Percentiles rank a stretch among this genome's conserved stretches.
Evolutionary conservation across 345 rosid species (phyloP).

Genomic region (Salix brachista): DNA sequence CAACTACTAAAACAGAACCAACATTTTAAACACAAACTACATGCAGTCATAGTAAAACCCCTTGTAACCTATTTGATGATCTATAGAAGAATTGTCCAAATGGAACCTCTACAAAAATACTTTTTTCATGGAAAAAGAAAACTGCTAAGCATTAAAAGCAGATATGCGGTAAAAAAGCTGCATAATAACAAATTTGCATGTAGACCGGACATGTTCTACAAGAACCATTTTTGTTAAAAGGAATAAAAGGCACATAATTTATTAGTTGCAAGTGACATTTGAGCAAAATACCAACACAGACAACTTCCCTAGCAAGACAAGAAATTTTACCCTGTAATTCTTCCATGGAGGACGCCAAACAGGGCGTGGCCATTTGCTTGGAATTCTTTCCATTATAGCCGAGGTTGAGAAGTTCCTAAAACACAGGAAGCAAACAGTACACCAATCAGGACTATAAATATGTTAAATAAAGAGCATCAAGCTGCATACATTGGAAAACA

Average conservation of each 20-base stretch:
- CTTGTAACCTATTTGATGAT: neutral
- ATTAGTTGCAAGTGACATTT: neutral
- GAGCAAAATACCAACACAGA: neutral
- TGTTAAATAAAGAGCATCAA: neutral
- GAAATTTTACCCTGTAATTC: constrained; percentile 75
- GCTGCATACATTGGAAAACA: neutral
- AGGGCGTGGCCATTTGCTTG: constrained; percentile 98
- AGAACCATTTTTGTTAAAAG: neutral
- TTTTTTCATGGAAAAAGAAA: neutral
- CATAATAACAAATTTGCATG: neutral
- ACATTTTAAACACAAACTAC: neutral
- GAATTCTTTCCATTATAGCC: constrained; percentile 92
- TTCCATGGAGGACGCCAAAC: constrained; percentile 98
- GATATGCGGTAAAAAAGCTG: neutral
- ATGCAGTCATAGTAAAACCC: neutral
- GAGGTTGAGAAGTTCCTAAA: constrained; percentile 70
- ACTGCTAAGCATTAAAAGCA: neutral
- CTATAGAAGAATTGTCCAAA: neutral
- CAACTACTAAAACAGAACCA: neutral
- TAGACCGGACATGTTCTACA: neutral
- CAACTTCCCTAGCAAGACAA: neutral
- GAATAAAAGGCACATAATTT: neutral
- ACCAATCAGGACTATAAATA: neutral
- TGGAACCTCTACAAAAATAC: neutral
- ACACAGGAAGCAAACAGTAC: constrained; percentile 3